Evolutionary conservation across 2,329 filamentous ascomycete species (phyloP).

Genomic region (Pseudogymnoascus sp.): DNA sequence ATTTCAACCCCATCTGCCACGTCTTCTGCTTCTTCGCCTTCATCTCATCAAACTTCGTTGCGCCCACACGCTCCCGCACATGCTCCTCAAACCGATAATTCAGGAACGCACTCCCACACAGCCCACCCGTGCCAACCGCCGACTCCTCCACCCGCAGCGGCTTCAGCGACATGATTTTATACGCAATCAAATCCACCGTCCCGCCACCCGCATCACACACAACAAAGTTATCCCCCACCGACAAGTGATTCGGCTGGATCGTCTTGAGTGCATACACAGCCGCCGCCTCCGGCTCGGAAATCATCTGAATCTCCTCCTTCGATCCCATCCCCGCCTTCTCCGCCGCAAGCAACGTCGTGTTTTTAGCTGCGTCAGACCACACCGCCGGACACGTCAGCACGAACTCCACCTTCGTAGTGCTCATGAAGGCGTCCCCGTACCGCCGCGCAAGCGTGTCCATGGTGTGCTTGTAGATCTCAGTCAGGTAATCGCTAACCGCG

Average conservation of each 20-base stretch:
- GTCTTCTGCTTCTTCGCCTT: slow-evolving; percentile 70
- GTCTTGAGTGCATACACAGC: slow-evolving; percentile 75
- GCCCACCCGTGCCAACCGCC: slow-evolving; percentile 69
- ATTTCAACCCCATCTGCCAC: slow-evolving; percentile 71
- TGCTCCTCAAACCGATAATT: slow-evolving; percentile 79
- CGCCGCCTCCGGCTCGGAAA: slow-evolving; percentile 73
- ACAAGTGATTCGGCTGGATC: slow-evolving; percentile 68
- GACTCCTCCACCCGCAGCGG: slow-evolving; percentile 71
- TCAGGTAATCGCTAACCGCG: slow-evolving; percentile 73
- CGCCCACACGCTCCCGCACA: slow-evolving; percentile 60
- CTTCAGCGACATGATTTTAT: slow-evolving; percentile 68
- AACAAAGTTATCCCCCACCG: slow-evolving; percentile 56
- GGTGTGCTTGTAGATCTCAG: slow-evolving; percentile 68
- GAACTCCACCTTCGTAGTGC: slow-evolving; percentile 67
- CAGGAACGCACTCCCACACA: slow-evolving; percentile 72
- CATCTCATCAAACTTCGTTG: slow-evolving; percentile 65
- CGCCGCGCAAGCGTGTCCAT: slow-evolving; percentile 69
- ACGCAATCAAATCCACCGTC: slow-evolving; percentile 71
- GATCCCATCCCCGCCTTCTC: slow-evolving; percentile 73
- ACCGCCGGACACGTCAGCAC: slow-evolving; percentile 77
- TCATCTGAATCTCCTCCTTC: slow-evolving; percentile 66
- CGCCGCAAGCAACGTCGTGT: slow-evolving; percentile 70
- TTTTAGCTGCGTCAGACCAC: slow-evolving; percentile 81
- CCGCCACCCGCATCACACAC: slow-evolving; percentile 53
- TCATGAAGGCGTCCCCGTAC: slow-evolving; percentile 73